phyloP scores from a whole-genome alignment of 2,329 filamentous ascomycete genomes.

The Cladosporium velox region DNA sequence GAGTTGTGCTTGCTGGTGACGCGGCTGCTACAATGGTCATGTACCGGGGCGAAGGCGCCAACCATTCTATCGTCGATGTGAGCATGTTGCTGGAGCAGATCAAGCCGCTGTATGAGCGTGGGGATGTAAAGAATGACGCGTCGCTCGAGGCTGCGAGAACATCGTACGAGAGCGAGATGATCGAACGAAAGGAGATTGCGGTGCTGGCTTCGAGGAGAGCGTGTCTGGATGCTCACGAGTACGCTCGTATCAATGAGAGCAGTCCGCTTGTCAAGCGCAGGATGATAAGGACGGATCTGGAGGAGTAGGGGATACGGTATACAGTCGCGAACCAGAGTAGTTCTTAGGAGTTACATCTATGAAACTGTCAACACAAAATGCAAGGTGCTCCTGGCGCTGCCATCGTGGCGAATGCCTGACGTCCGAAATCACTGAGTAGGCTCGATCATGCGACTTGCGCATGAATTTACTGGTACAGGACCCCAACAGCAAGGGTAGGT shows the following conservation, averaged over 20 bases:
- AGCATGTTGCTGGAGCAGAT: slow-evolving; percentile 23
- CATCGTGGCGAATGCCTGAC: too few relatives aligned
- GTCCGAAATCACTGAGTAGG: too few relatives aligned
- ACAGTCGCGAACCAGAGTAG: too few relatives aligned
- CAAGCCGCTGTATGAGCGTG: slow-evolving; percentile 8
- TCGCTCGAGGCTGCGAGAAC: slow-evolving; percentile 19
- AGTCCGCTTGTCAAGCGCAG: slow-evolving; percentile 26
- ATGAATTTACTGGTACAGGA: too few relatives aligned
- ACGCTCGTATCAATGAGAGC: slow-evolving; percentile 21
- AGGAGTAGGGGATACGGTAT: not conserved
- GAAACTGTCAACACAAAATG: too few relatives aligned
- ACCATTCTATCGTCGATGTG: slow-evolving; percentile 28
- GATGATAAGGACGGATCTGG: slow-evolving; percentile 20
- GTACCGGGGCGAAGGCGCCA: slow-evolving; percentile 30
- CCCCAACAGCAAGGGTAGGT: too few relatives aligned
- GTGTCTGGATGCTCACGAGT: slow-evolving; percentile 30
- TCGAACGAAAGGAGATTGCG: slow-evolving; percentile 24
- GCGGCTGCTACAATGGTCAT: slow-evolving; percentile 24
- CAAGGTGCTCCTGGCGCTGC: too few relatives aligned
- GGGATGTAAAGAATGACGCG: too few relatives aligned
- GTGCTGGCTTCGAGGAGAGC: slow-evolving; percentile 29
- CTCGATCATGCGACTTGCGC: too few relatives aligned
- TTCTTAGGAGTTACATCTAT: too few relatives aligned
- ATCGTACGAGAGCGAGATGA: slow-evolving; percentile 26
- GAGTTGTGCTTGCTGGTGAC: slow-evolving; percentile 9